Base-by-base conservation (phyloP, 805 yeast species). In the Ogataea methanolica region DNA sequence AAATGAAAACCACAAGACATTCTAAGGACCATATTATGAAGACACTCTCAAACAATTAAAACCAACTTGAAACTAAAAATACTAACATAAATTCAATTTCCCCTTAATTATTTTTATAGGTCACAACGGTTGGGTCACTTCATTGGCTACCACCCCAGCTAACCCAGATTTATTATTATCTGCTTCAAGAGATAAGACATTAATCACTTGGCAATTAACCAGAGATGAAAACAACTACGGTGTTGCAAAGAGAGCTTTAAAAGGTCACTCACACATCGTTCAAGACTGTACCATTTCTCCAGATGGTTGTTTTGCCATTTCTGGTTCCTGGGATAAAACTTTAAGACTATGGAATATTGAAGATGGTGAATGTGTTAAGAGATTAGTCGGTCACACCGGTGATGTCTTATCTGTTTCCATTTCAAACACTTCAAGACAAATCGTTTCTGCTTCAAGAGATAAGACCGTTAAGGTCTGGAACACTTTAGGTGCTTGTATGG, bases 271-370 rank as follows among this genome's bases (percentile, higher is more conserved):
- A 65, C 99, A 94, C 90, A 92, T 94, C 69, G 96, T 94, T 63
- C 91, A 90, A 79, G 99, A 94, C 72, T 92, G 90, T 73, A 88
- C 94, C 72, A 86, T 94, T 78, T 88, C 98, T 59, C 90, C 95
- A 71, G 99, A 94, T 72, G 98, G 98, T 74, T 83, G 85, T 69
- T 92, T 83, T 81, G 98, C 97, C 69, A 79, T 94, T 73, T 94
- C 99, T 58, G 97, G 96, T 69, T 94, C 99, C 67, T 94, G 99
- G 99, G 99, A 94, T 76, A 89, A 87, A 82, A 91, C 99, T 70
- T 81, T 95, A 73, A 92, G 98, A 83, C 85, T 94, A 71, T 94
- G 99, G 99, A 90, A 89, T 74, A 81, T 94, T 67, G 84, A 83
- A 72, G 80, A 91, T 66, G 99, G 98, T 80, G 88, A 83, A 75